A percentile compares a stretch with the other conserved stretches of the same genome.
Conservation (phyloP, 1,284 basidiomycete species). For the Trichosporon asahii region DNA sequence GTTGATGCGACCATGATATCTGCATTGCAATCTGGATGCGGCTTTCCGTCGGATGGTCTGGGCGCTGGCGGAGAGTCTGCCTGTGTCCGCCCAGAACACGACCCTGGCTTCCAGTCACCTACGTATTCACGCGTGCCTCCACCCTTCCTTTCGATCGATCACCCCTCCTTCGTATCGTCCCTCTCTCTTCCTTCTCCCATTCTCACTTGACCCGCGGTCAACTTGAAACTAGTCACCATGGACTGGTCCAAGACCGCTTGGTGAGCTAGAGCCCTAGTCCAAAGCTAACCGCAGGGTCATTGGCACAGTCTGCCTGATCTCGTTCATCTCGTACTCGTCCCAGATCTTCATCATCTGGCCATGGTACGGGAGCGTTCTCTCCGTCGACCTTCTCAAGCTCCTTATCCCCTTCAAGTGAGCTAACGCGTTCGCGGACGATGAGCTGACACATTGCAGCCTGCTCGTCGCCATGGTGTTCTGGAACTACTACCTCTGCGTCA, state of each 20-base stretch:
- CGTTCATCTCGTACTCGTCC: conserved; percentile 80
- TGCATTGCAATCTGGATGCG: neutral
- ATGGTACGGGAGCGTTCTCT: conserved; percentile 72
- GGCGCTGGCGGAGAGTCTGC: neutral
- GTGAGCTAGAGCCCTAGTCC: neutral
- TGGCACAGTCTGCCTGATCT: conserved; percentile 71
- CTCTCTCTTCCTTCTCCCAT: neutral
- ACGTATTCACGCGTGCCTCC: conserved; percentile 1
- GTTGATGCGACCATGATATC: neutral
- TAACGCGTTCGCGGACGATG: neutral
- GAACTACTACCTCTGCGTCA: conserved; percentile 80
- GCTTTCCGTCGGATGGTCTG: neutral
- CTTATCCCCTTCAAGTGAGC: conserved; percentile 85
- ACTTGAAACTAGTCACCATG: neutral
- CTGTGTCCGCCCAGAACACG: neutral
- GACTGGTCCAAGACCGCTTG: conserved; percentile 4
- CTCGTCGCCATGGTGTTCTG: conserved; percentile 73
- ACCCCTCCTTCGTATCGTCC: neutral
- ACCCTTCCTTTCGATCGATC: neutral
- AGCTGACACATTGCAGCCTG: conserved; percentile 54
- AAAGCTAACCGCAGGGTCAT: conserved; percentile 44
- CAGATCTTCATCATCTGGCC: conserved; percentile 90
- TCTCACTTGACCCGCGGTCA: neutral
- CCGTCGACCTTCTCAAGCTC: conserved; percentile 66
- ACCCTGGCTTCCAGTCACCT: neutral